These are phyloP conservation scores for Flueggea neowawraea DNA, from an alignment of 441 rosid genomes.

Conservation along the genomic window DNA sequence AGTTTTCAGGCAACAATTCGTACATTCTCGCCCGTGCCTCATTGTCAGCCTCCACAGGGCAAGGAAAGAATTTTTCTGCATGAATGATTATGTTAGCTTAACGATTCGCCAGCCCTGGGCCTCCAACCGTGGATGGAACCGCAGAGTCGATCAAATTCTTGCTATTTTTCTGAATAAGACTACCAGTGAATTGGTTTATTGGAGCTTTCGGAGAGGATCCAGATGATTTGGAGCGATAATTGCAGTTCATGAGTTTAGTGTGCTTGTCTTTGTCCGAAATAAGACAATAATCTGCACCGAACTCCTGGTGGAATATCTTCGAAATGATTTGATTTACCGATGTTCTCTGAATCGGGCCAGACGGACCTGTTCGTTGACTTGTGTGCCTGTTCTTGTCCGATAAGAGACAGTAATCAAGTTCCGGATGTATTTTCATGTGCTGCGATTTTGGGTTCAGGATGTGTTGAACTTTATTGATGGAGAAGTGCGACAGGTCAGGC, in stretches of 20 bases:
- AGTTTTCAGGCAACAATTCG: slow-evolving; percentile 29
- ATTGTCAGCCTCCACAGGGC: slow-evolving; percentile 17
- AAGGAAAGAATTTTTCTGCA: slow-evolving; percentile 30
- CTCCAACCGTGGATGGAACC: slow-evolving; percentile 31
- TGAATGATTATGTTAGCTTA: slow-evolving; percentile 36
- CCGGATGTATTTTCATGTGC: slow-evolving; percentile 23
- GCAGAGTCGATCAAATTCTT: slow-evolving; percentile 8
- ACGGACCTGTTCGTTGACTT: neutral
- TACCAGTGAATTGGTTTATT: neutral
- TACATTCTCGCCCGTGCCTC: slow-evolving; percentile 32
- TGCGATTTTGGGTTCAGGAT: slow-evolving; percentile 3
- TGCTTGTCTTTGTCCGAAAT: too few species aligned
- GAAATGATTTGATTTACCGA: neutral
- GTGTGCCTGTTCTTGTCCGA: slow-evolving; percentile 1
- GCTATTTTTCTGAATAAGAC: neutral
- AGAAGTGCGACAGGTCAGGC: slow-evolving; percentile 16
- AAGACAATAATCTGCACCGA: neutral
- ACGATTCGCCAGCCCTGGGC: slow-evolving; percentile 37
- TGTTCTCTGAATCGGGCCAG: slow-evolving; percentile 19
- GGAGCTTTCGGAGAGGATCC: neutral
- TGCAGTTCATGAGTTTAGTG: too few species aligned
- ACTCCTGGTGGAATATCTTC: slow-evolving; percentile 11
- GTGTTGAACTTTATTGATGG: neutral
- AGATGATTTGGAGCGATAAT: too few species aligned
- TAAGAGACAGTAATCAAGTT: slow-evolving; percentile 7